phyloP scores from a whole-genome alignment of 2,329 filamentous ascomycete genomes.

The Phaeoacremonium minimum region DNA sequence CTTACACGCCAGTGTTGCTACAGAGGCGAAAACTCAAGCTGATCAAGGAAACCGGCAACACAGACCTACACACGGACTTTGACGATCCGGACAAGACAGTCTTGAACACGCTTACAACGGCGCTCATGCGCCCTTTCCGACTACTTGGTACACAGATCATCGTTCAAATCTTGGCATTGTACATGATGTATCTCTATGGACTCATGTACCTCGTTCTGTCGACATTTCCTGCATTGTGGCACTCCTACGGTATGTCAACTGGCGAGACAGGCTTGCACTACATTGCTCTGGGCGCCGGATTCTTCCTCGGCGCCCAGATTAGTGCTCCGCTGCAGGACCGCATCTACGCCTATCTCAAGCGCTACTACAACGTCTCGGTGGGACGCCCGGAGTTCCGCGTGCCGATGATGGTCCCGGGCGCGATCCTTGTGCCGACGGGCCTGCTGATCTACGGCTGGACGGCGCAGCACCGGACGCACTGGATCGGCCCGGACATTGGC shows the following conservation, averaged over 20 bases:
- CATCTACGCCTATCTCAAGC: slow-evolving; percentile 37
- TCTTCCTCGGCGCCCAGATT: slow-evolving; percentile 29
- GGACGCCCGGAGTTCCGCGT: slow-evolving; percentile 38
- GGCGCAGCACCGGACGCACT: slow-evolving; percentile 34
- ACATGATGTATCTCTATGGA: slow-evolving; percentile 49
- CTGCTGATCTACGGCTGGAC: slow-evolving; percentile 42
- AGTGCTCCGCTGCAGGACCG: slow-evolving; percentile 40
- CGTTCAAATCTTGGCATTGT: slow-evolving; percentile 43
- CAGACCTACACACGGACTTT: slow-evolving; percentile 41
- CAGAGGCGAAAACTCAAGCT: slow-evolving; percentile 46
- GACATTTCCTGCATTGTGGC: slow-evolving; percentile 44
- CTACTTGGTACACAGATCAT: slow-evolving; percentile 49
- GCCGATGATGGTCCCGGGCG: slow-evolving; percentile 50
- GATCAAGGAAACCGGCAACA: slow-evolving; percentile 54
- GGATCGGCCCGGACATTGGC: slow-evolving; percentile 42
- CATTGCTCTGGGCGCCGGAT: slow-evolving; percentile 27
- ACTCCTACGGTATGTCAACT: slow-evolving; percentile 22
- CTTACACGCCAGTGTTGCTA: slow-evolving; percentile 62
- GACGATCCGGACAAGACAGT: slow-evolving; percentile 35
- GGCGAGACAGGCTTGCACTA: slow-evolving; percentile 31
- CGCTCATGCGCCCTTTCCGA: slow-evolving; percentile 43
- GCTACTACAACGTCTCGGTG: slow-evolving; percentile 22
- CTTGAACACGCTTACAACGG: slow-evolving; percentile 27
- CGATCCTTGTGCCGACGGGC: slow-evolving; percentile 37
- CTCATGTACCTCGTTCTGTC: slow-evolving; percentile 45